These are phyloP conservation scores for Lagerstroemia speciosa DNA, from an alignment of 345 rosid genomes.

Conservation along the genomic window DNA sequence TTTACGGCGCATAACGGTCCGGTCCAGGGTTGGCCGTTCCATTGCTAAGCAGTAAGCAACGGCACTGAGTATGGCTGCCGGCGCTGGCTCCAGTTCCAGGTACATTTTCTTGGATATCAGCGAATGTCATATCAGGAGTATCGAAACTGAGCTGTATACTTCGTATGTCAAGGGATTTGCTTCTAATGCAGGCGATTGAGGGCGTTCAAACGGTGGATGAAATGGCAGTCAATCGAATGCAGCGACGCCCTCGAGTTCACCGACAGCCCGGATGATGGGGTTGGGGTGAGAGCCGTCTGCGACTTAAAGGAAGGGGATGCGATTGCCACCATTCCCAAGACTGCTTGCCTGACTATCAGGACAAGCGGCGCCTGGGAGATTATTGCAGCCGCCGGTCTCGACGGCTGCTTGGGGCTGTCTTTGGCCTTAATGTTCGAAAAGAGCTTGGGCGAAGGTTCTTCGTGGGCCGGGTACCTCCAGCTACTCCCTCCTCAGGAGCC, in stretches of 20 bases:
- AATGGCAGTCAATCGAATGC: conserved; percentile 46
- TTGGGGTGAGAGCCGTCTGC: conserved; percentile 45
- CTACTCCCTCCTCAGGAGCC: conserved; percentile 52
- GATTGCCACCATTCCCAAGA: conserved; percentile 63
- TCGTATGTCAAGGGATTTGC: background rate
- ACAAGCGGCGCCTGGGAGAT: conserved; percentile 48
- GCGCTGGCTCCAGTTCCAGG: conserved; percentile 6
- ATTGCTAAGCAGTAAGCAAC: background rate
- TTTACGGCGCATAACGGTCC: too few relatives aligned
- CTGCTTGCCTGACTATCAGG: conserved; percentile 67
- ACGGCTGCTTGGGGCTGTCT: conserved; percentile 57
- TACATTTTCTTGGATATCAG: background rate
- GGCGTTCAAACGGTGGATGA: conserved; percentile 91
- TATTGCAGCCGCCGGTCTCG: conserved; percentile 49
- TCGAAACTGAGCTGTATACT: background rate
- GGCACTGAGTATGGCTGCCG: background rate
- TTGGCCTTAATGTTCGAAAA: conserved; percentile 79
- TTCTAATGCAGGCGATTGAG: conserved; percentile 51
- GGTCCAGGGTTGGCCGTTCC: too few relatives aligned
- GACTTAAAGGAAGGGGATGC: conserved; percentile 69
- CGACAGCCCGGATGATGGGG: conserved; percentile 32
- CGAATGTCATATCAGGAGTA: too few relatives aligned
- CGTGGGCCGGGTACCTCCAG: conserved; percentile 76
- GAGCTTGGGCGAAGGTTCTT: conserved; percentile 55
- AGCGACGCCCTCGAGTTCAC: conserved; percentile 44